These are phyloP conservation scores for Magnaporthiopsis poae DNA, from an alignment of 2,329 filamentous ascomycete genomes.

Conservation along the genomic window DNA sequence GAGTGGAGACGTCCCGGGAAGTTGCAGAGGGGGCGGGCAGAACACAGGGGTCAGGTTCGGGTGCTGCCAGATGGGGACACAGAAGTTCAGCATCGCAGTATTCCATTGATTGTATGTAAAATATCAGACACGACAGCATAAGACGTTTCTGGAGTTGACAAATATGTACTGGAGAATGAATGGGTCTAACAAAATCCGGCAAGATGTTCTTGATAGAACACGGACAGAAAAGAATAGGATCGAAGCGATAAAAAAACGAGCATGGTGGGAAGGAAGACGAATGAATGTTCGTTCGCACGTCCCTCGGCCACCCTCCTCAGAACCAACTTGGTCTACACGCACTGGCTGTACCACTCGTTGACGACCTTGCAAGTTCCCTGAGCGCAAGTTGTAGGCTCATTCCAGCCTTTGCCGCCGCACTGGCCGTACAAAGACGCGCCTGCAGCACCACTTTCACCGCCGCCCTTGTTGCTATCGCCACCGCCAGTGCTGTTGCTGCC, in stretches of 20 bases:
- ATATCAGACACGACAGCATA: not conserved
- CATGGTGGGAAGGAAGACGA: not conserved
- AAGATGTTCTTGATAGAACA: not conserved
- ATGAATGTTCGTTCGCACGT: not conserved
- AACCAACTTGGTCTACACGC: not conserved
- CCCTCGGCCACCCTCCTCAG: not conserved
- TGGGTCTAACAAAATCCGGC: not conserved
- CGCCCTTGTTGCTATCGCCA: not conserved
- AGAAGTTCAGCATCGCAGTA: not conserved
- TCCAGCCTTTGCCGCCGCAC: constrained; percentile 2
- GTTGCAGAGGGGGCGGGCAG: not conserved
- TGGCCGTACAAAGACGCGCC: not conserved
- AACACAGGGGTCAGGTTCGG: not conserved
- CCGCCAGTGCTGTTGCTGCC: not conserved
- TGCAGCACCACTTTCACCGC: not conserved
- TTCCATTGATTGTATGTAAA: not conserved
- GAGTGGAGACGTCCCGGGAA: not conserved
- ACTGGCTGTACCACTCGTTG: constrained; percentile 6
- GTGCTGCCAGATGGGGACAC: not conserved
- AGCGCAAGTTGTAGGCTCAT: not conserved
- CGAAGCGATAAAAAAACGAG: too few species aligned
- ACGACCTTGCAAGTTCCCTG: not conserved
- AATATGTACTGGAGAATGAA: too few species aligned
- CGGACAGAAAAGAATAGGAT: too few species aligned
- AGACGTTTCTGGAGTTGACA: not conserved